Evolutionary conservation across 495 filamentous ascomycete genomes (phyloP), one percentile per base, ranked within the genome.

Genomic region (Tuber umbilicatum): DNA sequence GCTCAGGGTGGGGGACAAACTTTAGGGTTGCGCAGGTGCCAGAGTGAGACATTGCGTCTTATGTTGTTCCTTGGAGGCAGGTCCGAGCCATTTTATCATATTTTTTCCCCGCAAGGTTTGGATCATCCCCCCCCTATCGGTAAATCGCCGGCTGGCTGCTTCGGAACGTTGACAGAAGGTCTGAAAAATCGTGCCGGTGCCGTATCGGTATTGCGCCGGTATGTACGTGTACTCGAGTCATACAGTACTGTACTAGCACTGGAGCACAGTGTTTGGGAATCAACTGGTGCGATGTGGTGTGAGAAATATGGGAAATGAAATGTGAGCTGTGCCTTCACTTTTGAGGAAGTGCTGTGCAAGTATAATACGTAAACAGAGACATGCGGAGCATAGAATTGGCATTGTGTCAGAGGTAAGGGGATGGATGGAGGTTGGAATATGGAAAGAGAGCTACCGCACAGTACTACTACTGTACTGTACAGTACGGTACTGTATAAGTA

Each of bases 31-130:
- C 55, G 27, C 27, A 35, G 5, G 16, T 64, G 55, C 27, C 16
- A 64, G 55, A 64, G 27, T 64, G 55, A 35, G 55, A 64, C 27
- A 64, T 64, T 64, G 55, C 55, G 55, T 7, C 55, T 64, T 64
- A 35, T 14, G 27, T 35, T 27, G 55, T 64, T 64, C 27, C 2
- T 27, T 31, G 27, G 55, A 17, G 3, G 31, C 4, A 17, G 55
- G 27, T 64, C 55, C 55, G 55, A 35, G 27, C 27, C 55, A 3
- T 64, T 64, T 19, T 35, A 64, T 35, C 27, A 64, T 64, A 35
- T 35, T 64, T 35, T 64, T 64, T 64, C 31, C 50, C 50, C n/a
- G 12, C 7, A 64, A 27, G 55, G 27, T 35, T 35, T 64, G 27
- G 5, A 64, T 64, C 55, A 35, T 31, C 55, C 55, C 27, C 23